Base-by-base conservation (phyloP, 768 basidiomycete genomes). In the Tubosaeta sp. region DNA sequence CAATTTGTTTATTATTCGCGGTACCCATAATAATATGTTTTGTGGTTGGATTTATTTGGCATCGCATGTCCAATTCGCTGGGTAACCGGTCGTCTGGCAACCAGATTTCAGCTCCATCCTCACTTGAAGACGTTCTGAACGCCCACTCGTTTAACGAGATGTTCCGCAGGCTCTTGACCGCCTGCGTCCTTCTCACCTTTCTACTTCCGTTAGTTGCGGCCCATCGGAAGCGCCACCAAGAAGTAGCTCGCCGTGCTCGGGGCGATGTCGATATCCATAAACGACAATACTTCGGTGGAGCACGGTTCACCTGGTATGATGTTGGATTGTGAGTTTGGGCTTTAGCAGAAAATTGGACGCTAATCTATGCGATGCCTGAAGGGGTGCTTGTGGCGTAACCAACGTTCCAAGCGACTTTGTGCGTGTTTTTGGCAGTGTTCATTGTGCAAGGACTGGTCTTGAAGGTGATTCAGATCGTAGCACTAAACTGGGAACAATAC, bases 301-400 rank as follows among this genome's bases (percentile, higher is more conserved):
- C 76, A 3, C 74, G 74, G 47, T 79, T 77, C 67, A 78, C 82
- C 13, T 85, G 70, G 56, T 85, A 83, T 60, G 73, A 75, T 38
- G 77, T 76, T 49, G 81, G 81, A 51, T 57, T 78, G 81, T 81
- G 53, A 56, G 72, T 52, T 18, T 43, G 44, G 21, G 8, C 18
- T 27, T 35, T 52, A 35, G 18, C 56, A 30, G 32, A 24, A 45
- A 44, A 31, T 44, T 24, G 46, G 27, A 44, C 10, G 27, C 48
- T 58, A 50, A 59, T 44, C 12, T 22, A 44, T 10, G 31, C 29
- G 1, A 27, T 35, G 41, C 54, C 57, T 54, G 18, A 60, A 83
- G 81, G 34, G 82, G 82, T 60, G 81, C 83, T 40, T 84, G 82
- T 57, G 82, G 82, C 19, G 29, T 67, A 6, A 22, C 1, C 10